A percentile compares a stretch with the other conserved stretches of the same genome.
Evolutionary conservation across 1,284 basidiomycete genomes (phyloP).

Genomic region (Apiotrichum gracile): DNA sequence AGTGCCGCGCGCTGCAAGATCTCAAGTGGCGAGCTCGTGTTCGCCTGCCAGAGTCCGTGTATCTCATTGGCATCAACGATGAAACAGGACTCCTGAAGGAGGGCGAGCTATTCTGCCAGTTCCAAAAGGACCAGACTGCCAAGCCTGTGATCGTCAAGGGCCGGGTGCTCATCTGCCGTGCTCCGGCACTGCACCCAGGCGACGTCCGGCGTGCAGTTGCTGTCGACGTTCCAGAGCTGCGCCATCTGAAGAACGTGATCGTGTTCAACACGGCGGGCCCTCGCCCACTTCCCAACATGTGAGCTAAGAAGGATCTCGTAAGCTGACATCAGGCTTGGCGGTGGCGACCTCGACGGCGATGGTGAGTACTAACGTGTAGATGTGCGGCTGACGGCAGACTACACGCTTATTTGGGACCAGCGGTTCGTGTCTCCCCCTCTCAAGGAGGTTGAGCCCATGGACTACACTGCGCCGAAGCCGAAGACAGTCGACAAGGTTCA

Average conservation of each 20-base stretch:
- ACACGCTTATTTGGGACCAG: slow-evolving; percentile 46
- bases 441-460: slow-evolving; percentile 31
- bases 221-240: slow-evolving; percentile 36
- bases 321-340: slow-evolving; percentile 37
- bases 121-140: slow-evolving; percentile 28
- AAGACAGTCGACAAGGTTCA: slow-evolving; percentile 32
- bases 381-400: slow-evolving; percentile 21
- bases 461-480: slow-evolving; percentile 40
- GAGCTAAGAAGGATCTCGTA: background rate
- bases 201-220: slow-evolving; percentile 41
- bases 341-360: slow-evolving; percentile 47
- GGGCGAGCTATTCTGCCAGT: slow-evolving; percentile 46
- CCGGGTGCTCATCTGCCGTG: slow-evolving; percentile 41
- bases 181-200: slow-evolving; percentile 42
- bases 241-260: slow-evolving; percentile 45
- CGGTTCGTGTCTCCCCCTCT: slow-evolving; percentile 36
- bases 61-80: slow-evolving; percentile 43
- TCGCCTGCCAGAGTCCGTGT: slow-evolving; percentile 36
- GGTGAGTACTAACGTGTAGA: slow-evolving; percentile 9
- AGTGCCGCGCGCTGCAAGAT: slow-evolving; percentile 40
- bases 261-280: slow-evolving; percentile 42
- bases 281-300: slow-evolving; percentile 45
- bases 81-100: slow-evolving; percentile 37
- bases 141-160: slow-evolving; percentile 28
- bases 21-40: slow-evolving; percentile 46